Base-by-base conservation (phyloP, 2,329 filamentous ascomycete species). In the Alternaria sp. region DNA sequence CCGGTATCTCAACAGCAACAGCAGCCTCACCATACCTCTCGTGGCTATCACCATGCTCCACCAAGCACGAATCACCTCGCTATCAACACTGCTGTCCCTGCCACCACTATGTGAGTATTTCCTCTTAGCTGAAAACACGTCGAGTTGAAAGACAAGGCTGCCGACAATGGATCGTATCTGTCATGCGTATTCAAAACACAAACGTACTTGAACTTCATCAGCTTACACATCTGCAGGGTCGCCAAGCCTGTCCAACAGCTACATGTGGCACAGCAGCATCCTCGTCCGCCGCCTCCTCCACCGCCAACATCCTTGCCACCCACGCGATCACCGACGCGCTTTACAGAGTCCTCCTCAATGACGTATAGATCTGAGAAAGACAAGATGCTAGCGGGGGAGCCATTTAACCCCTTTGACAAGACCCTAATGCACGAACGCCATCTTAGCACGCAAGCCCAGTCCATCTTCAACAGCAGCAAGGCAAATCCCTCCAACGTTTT, bases 381-480 rank as follows among this genome's bases (percentile, higher is more conserved):
- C 62, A 93, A 95, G 76, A 98, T 98, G 94, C 82, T 97, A 16
- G 85, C 85, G 32, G 92, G 92, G 12, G 86, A 91, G 41, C 85
- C 88, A n/a, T 98, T 93, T 79, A 89, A 89, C 62, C 92, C 92
- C 7, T 94, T 90, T 65, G 89, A 92, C 74, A 86, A 89, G 62
- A 90, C 93, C 71, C 85, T 99, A 5, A 86, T 92, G 14, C 85
- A 92, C 20, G 94, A 97, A 72, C 90, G 94, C n/a, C 89, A 95
- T 74, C 86, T 90, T 56, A 98, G 94, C 80, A 90, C 89, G 64
- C 86, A 87, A 12, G 92, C 92, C 5, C 89, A 94, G 70, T 94
- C 90, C 86, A 85, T 89, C 52, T 97, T 95, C 81, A 97, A 97
- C 79, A 92, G 91, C 76, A 90, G 91, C 76, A 90, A 91, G 18